phyloP scores from a whole-genome alignment of 768 basidiomycete genomes.

The Suillus subaureus region DNA sequence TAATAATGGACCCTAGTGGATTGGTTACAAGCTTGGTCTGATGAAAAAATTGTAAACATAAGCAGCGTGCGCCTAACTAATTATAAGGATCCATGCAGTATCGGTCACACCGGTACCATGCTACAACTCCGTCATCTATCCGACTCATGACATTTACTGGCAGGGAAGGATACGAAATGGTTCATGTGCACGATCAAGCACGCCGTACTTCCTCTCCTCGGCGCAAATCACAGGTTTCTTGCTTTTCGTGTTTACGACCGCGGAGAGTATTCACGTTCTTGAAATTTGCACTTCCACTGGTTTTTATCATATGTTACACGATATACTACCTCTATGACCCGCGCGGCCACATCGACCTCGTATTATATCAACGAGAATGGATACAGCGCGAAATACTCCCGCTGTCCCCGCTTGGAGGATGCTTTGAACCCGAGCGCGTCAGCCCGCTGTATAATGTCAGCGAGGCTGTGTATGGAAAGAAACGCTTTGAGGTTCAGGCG shows the following conservation, averaged over 20 bases:
- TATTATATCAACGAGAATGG: conserved; percentile 79
- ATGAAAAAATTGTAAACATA: background rate
- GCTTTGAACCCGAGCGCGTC: conserved; percentile 65
- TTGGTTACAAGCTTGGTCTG: background rate
- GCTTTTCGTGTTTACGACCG: conserved; percentile 22
- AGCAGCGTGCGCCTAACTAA: background rate
- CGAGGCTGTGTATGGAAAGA: conserved; percentile 60
- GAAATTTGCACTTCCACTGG: conserved; percentile 45
- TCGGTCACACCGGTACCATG: conserved; percentile 1
- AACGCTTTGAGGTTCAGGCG: conserved; percentile 73
- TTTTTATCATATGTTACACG: conserved; percentile 30
- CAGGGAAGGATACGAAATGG: conserved; percentile 8
- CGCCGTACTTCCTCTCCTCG: conserved; percentile 1
- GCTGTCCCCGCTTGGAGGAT: conserved; percentile 66
- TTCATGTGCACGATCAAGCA: conserved; percentile 5
- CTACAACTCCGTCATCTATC: background rate
- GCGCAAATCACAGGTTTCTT: background rate
- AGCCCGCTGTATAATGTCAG: conserved; percentile 71
- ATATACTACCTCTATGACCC: conserved; percentile 68
- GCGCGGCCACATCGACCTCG: conserved; percentile 72
- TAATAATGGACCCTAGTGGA: background rate
- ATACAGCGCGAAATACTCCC: conserved; percentile 69
- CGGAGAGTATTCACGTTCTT: conserved; percentile 41
- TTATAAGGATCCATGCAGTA: background rate
- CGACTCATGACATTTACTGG: background rate